Base-by-base conservation (phyloP, 805 yeast genomes). In the Allodekkera sacchari region DNA sequence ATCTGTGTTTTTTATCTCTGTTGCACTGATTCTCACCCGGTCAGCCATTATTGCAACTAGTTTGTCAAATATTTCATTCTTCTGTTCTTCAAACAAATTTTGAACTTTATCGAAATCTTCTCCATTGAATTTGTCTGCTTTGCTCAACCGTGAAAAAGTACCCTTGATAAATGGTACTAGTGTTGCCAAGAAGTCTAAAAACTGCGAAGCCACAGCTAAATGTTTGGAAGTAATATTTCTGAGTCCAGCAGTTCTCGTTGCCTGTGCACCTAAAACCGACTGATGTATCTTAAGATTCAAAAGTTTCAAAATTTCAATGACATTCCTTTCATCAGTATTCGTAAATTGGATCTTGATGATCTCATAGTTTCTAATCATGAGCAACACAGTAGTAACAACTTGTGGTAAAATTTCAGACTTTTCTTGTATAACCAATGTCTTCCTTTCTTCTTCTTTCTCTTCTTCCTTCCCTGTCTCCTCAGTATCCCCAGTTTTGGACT, bases 181-280 rank as follows among this genome's bases (percentile, higher is more conserved):
- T 1, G 48, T 42, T 14, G 68, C 52, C 16, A 77, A 52, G 19
- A 65, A 58, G 34, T 74, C 73, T 19, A 81, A 58, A n/a, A 76
- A 61, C 45, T 81, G 84, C 4, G 78, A 71, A 22, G 82, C 72
- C 24, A 80, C 61, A 1, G 85, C 77, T 31, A 81, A 49, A 50
- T 81, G 83, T 42, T 75, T 76, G 2, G 85, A 78, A 4, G 83
- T 76, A 31, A 82, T 80, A 46, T 80, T 87, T 40, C 69, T 74
- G 31, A 81, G 59, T 0, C 83, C 85, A 0, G 89, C 83, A 1
- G 87, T 71, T 40, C 74, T 56, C 3, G 83, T 78, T 1, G 89
- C 89, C 25, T 82, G 83, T 1, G 88, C 85, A 27, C 77, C 80
- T 22, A 82, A 57, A 24, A 82, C 76, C 4, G 82, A 70, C 38